A percentile compares a stretch with the other conserved stretches of the same genome.
Evolutionary conservation across 1,284 basidiomycete genomes (phyloP).

Genomic region (Cryptococcus depauperatus): DNA sequence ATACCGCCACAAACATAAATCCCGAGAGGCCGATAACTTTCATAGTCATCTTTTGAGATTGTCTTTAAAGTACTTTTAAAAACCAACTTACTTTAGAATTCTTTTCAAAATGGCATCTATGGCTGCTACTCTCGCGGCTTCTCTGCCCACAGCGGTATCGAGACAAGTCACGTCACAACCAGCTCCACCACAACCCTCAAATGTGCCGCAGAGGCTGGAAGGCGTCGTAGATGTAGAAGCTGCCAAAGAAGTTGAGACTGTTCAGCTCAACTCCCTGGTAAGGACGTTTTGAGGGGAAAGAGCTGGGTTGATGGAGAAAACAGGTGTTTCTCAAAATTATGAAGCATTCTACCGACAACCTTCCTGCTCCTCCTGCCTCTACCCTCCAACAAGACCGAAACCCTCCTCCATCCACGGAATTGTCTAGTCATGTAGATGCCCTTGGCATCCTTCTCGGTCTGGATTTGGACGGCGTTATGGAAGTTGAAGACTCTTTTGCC

Average conservation of each 20-base stretch:
- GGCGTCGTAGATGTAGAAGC: slow-evolving; percentile 85
- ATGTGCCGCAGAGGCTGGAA: slow-evolving; percentile 77
- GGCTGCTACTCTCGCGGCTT: slow-evolving; percentile 74
- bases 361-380: slow-evolving; percentile 31
- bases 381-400: slow-evolving; percentile 35
- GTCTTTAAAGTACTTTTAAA: too few species aligned
- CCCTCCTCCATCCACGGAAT: slow-evolving; percentile 36
- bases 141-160: slow-evolving; percentile 55
- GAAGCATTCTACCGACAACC: slow-evolving; percentile 54
- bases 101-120: slow-evolving; percentile 54
- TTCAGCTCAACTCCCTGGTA: slow-evolving; percentile 79
- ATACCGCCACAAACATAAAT: neutral
- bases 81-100: slow-evolving; percentile 1
- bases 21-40: slow-evolving; percentile 1
- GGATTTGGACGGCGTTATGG: slow-evolving; percentile 81
- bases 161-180: slow-evolving; percentile 57
- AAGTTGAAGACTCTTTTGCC: slow-evolving; percentile 87
- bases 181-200: slow-evolving; percentile 45
- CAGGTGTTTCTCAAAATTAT: slow-evolving; percentile 89
- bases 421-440: slow-evolving; percentile 50
- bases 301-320: neutral
- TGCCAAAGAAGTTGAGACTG: slow-evolving; percentile 64
- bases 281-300: slow-evolving; percentile 32
- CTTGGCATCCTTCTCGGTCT: slow-evolving; percentile 82
- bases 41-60: too few species aligned